These are phyloP conservation scores for Neoascochyta sp. DNA, from an alignment of 2,329 filamentous ascomycete species.

Conservation along the genomic window DNA sequence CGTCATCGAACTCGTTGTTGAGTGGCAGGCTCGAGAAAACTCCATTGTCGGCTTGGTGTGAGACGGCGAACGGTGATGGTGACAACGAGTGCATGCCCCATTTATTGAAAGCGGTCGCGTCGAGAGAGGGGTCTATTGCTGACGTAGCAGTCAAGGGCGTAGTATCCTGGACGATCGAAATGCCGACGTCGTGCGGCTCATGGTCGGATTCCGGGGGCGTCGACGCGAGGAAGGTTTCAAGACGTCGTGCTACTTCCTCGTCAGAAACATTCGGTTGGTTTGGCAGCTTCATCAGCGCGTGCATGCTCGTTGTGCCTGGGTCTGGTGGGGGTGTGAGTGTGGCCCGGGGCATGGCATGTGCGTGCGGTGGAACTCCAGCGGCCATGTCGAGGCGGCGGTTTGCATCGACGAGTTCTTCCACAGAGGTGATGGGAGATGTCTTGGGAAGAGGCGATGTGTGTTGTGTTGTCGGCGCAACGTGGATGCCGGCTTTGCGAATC, in stretches of 20 bases:
- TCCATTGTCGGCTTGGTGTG: conserved; percentile 34
- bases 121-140: conserved; percentile 1
- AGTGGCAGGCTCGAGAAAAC: conserved; percentile 35
- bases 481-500: conserved; percentile 79
- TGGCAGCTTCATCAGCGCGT: conserved; percentile 29
- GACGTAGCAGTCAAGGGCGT: background rate
- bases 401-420: conserved; percentile 47
- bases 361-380: conserved; percentile 8
- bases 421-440: conserved; percentile 36
- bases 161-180: conserved; percentile 27
- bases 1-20: conserved; percentile 39
- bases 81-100: conserved; percentile 18
- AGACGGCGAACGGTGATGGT: conserved; percentile 19
- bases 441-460: conserved; percentile 22
- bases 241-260: conserved; percentile 46
- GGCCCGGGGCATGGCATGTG: conserved; percentile 16
- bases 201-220: conserved; percentile 47
- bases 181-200: conserved; percentile 27
- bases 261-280: conserved; percentile 38
- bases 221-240: conserved; percentile 50
- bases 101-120: conserved; percentile 14
- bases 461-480: conserved; percentile 51
- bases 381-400: conserved; percentile 40
- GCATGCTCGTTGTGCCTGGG: conserved; percentile 33
- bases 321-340: conserved; percentile 44